Evolutionary conservation across 2,329 filamentous ascomycete species (phyloP).

Genomic region (Ustilaginoidea virens): DNA sequence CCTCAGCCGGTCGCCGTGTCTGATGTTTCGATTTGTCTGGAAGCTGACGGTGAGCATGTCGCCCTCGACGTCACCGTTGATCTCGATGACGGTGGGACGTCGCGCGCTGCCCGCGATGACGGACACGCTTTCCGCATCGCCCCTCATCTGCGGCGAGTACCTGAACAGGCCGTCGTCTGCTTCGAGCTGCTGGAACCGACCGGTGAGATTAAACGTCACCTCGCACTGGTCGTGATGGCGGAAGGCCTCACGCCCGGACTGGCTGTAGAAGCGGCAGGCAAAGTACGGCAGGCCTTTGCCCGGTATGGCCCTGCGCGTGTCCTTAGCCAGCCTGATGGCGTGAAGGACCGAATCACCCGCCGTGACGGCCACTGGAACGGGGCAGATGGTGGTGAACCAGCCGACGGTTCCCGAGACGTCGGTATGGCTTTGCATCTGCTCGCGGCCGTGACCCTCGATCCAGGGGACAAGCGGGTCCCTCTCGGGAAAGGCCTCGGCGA

Average conservation of each 20-base stretch:
- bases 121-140: neutral
- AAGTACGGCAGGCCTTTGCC: conserved; percentile 24
- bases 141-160: no score
- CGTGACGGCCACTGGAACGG: conserved; percentile 11
- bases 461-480: conserved; percentile 13
- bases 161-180: conserved; percentile 11
- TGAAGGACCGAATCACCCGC: conserved; percentile 2
- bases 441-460: conserved; percentile 12
- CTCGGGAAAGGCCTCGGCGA: conserved; percentile 14
- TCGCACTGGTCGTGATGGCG: conserved; percentile 17
- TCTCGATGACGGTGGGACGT: neutral
- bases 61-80: neutral
- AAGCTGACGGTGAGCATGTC: neutral
- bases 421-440: conserved; percentile 14
- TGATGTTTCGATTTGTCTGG: no score
- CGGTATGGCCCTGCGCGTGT: conserved; percentile 17
- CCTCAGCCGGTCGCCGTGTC: no score
- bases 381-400: conserved; percentile 29
- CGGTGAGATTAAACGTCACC: conserved; percentile 33
- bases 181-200: conserved; percentile 26
- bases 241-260: conserved; percentile 8
- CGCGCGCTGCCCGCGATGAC: neutral
- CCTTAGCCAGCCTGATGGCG: conserved; percentile 15
- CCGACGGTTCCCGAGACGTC: conserved; percentile 24
- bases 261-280: conserved; percentile 16